phyloP scores from a whole-genome alignment of 495 filamentous ascomycete genomes.

The Penicillium turbatum region DNA sequence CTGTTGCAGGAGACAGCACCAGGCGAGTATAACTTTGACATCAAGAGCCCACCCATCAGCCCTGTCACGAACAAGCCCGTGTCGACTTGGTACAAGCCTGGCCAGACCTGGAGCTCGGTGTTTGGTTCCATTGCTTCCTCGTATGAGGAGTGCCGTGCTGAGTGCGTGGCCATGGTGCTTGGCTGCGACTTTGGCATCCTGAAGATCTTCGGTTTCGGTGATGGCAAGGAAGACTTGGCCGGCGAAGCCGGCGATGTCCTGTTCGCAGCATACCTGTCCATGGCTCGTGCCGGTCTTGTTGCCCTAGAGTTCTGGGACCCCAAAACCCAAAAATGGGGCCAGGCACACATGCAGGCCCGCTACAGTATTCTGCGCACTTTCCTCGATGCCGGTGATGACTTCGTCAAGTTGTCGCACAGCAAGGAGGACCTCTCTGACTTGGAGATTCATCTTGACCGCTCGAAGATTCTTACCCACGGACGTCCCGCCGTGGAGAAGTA shows the following conservation, averaged over 20 bases:
- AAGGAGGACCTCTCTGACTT: slow-evolving; percentile 77
- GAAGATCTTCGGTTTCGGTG: slow-evolving; percentile 85
- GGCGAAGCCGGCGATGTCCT: slow-evolving; percentile 79
- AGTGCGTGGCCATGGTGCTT: slow-evolving; percentile 91
- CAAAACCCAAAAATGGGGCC: slow-evolving; percentile 83
- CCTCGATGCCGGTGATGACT: slow-evolving; percentile 75
- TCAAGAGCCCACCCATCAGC: slow-evolving; percentile 70
- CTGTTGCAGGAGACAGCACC: slow-evolving; percentile 82
- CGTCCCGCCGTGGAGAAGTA: slow-evolving; percentile 79
- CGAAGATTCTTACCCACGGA: slow-evolving; percentile 71
- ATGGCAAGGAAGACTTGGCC: slow-evolving; percentile 65
- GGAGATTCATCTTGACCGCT: slow-evolving; percentile 72
- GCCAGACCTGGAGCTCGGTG: slow-evolving; percentile 89
- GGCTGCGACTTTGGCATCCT: slow-evolving; percentile 85
- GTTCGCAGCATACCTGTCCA: slow-evolving; percentile 79
- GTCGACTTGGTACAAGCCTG: slow-evolving; percentile 84
- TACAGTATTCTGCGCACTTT: slow-evolving; percentile 87
- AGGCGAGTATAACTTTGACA: slow-evolving; percentile 83
- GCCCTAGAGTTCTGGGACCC: slow-evolving; percentile 89
- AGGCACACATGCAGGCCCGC: slow-evolving; percentile 91
- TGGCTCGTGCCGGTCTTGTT: slow-evolving; percentile 83
- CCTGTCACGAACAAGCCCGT: slow-evolving; percentile 74
- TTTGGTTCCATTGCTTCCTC: slow-evolving; percentile 81
- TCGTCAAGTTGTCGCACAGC: slow-evolving; percentile 71
- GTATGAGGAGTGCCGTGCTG: slow-evolving; percentile 81